Conservation (phyloP, 2,329 filamentous ascomycete species). For the Mollisia scopiformis region DNA sequence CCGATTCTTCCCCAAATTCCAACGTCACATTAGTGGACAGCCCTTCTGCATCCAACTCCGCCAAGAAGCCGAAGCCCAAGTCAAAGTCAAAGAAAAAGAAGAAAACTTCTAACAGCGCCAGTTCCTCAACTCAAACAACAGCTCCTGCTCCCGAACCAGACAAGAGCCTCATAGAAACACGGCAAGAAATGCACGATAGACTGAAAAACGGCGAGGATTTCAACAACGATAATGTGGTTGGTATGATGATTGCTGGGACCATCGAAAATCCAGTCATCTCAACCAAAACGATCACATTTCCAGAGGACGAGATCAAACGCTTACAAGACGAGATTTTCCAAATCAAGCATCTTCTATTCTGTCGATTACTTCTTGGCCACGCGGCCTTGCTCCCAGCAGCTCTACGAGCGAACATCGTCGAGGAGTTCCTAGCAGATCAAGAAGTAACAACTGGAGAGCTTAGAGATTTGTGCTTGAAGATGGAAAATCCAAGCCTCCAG, state of each 20-base stretch:
- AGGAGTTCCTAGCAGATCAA: conserved; percentile 47
- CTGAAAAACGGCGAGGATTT: conserved; percentile 43
- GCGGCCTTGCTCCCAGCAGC: conserved; percentile 48
- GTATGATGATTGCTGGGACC: conserved; percentile 39
- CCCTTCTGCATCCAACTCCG: neutral
- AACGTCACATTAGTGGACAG: neutral
- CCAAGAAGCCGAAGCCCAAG: conserved; percentile 23
- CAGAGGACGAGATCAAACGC: conserved; percentile 45
- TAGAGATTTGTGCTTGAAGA: conserved; percentile 49
- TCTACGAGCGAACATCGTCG: conserved; percentile 45
- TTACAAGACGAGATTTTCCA: conserved; percentile 49
- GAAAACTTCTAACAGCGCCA: no score
- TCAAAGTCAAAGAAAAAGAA: conserved; percentile 40
- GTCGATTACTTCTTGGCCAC: conserved; percentile 49
- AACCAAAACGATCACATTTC: conserved; percentile 41
- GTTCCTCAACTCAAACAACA: neutral
- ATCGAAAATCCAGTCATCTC: conserved; percentile 37
- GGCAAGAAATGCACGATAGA: conserved; percentile 42
- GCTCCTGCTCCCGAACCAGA: conserved; percentile 35
- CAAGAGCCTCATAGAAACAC: conserved; percentile 47
- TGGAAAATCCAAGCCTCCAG: conserved; percentile 51
- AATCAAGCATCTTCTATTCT: conserved; percentile 53
- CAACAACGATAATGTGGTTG: conserved; percentile 37
- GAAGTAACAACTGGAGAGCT: conserved; percentile 47
- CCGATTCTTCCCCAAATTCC: neutral